phyloP scores from a whole-genome alignment of 495 filamentous ascomycete genomes.

The Penicillium angulare region DNA sequence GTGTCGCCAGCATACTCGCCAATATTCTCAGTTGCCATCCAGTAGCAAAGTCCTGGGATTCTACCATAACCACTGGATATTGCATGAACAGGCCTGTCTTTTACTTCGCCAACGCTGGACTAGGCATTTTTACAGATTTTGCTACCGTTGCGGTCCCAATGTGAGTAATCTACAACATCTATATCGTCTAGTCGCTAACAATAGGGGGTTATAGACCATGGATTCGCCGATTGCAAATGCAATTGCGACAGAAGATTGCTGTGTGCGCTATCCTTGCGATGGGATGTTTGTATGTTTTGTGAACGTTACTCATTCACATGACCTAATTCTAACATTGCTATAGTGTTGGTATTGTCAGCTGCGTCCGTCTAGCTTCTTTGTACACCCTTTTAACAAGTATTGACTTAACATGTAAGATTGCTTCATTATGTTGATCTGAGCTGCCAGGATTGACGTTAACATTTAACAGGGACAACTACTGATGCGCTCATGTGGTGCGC shows the following conservation, averaged over 20 bases:
- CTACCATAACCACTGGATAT: conserved; percentile 14
- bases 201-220: conserved; percentile 20
- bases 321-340: neutral
- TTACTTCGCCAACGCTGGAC: conserved; percentile 36
- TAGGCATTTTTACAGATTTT: conserved; percentile 39
- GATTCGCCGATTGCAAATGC: conserved; percentile 35
- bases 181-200: neutral
- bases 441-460: neutral
- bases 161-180: conserved; percentile 13
- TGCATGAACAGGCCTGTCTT: conserved; percentile 33
- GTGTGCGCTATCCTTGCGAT: conserved; percentile 26
- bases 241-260: conserved; percentile 28
- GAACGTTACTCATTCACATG: neutral
- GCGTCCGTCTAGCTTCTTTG: conserved; percentile 28
- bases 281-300: conserved; percentile 29
- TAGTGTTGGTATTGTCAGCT: conserved; percentile 36
- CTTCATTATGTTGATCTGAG: neutral
- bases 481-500: conserved; percentile 31
- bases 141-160: conserved; percentile 37
- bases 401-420: conserved; percentile 28
- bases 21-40: conserved; percentile 35
- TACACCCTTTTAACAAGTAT: conserved; percentile 20
- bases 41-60: conserved; percentile 31
- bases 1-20: conserved; percentile 32
- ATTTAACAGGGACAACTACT: conserved; percentile 25